These are phyloP conservation scores for Musa itinerans DNA, from an alignment of 176 grass and related monocot genomes.

Conservation along the genomic window DNA sequence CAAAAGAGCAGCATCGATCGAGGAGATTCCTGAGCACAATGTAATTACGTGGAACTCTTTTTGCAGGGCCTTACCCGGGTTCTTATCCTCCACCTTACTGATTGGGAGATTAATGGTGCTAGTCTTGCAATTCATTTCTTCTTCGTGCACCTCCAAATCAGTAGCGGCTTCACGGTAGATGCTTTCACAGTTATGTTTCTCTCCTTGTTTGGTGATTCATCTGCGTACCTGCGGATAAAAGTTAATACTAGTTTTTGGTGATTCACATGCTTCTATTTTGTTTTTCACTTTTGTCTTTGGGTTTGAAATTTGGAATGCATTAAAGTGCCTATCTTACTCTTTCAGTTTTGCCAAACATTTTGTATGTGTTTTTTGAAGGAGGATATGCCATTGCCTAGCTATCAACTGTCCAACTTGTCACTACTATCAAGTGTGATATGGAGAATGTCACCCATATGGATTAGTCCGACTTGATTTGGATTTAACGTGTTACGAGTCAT, in stretches of 20 bases:
- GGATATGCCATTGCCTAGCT: too few species aligned
- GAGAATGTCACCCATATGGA: too few species aligned
- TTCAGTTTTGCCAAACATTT: too few species aligned
- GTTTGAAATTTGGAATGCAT: too few species aligned
- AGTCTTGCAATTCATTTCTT: constrained; percentile 2
- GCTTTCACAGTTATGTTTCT: neutral
- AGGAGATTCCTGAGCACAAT: constrained; percentile 5
- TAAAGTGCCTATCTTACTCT: too few species aligned
- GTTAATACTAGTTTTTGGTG: neutral
- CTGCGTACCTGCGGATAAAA: neutral
- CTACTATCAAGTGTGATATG: too few species aligned
- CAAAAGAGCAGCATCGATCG: neutral
- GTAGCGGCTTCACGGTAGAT: neutral
- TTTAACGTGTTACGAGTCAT: too few species aligned
- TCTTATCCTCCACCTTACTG: constrained; percentile 60
- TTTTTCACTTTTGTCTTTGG: too few species aligned
- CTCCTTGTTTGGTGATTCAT: neutral
- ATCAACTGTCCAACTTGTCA: too few species aligned
- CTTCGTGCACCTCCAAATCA: neutral
- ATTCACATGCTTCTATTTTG: neutral
- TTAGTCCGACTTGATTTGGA: too few species aligned
- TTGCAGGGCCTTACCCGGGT: constrained; percentile 55
- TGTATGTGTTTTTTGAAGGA: too few species aligned
- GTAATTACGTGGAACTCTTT: constrained; percentile 2
- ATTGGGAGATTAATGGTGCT: constrained; percentile 4